These are phyloP conservation scores for Trichophyton benhamiae DNA, from an alignment of 2,329 filamentous ascomycete genomes.

Conservation along the genomic window DNA sequence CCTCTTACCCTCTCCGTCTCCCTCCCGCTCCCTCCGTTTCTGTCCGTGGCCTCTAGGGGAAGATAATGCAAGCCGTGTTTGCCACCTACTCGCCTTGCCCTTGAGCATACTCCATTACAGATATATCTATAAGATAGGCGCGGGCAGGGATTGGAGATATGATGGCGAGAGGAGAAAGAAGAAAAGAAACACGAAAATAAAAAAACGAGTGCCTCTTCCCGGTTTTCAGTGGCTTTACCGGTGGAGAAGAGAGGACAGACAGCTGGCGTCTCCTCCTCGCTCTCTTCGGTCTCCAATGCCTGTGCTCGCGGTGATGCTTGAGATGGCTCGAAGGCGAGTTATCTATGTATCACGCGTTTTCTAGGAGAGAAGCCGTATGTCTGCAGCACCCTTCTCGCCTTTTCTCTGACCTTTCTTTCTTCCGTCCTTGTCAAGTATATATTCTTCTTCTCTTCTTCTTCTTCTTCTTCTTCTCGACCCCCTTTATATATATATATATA, in stretches of 20 bases:
- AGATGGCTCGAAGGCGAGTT: neutral
- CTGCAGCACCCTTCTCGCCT: neutral
- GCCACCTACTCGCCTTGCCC: neutral
- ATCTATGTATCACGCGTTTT: neutral
- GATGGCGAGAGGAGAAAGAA: slow-evolving; percentile 8
- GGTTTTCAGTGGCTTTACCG: neutral
- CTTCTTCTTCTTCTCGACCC: no score
- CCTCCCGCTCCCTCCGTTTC: neutral
- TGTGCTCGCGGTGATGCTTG: neutral
- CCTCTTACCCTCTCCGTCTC: neutral
- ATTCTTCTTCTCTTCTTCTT: no score
- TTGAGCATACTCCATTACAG: neutral
- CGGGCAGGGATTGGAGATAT: neutral
- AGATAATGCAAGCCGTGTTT: neutral
- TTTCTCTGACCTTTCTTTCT: neutral
- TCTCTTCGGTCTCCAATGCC: neutral
- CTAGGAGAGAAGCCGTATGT: neutral
- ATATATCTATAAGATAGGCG: neutral
- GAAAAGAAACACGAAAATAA: slow-evolving; percentile 10
- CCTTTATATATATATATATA: no score
- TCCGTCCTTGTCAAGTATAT: neutral
- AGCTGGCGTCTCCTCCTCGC: neutral
- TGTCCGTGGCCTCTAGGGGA: neutral
- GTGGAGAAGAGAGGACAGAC: neutral
- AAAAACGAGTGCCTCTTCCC: slow-evolving; percentile 12